Evolutionary conservation across 2,329 filamentous ascomycete species (phyloP).

Genomic region (Fusarium succisae): DNA sequence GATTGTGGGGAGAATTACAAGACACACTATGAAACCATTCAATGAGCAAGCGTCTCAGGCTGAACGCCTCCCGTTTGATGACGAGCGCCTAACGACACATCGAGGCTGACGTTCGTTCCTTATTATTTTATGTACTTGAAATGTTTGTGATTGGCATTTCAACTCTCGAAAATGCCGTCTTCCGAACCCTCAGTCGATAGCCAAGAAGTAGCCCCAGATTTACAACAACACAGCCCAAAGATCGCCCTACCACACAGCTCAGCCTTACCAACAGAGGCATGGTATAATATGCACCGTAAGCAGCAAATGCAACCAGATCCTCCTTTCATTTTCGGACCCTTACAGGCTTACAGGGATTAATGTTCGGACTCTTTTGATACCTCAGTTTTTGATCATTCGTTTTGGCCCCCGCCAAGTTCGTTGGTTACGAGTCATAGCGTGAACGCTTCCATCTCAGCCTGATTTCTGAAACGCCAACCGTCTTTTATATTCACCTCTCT

Average conservation of each 20-base stretch:
- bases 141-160: background rate
- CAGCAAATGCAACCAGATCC: constrained; percentile 3
- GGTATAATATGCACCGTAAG: constrained; percentile 36
- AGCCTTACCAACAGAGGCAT: constrained; percentile 36
- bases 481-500: background rate
- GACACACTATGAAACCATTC: constrained; percentile 9
- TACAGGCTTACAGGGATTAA: background rate
- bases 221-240: background rate
- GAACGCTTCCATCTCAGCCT: constrained; percentile 9
- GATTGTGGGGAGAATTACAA: constrained; percentile 8
- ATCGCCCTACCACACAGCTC: constrained; percentile 18
- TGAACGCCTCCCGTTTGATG: constrained; percentile 3
- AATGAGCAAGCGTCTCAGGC: background rate
- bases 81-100: background rate
- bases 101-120: background rate
- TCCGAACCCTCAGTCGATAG: background rate
- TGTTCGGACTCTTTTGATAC: background rate
- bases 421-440: background rate
- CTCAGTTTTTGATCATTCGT: constrained; percentile 7
- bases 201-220: constrained; percentile 18
- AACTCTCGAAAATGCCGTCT: background rate
- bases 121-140: background rate
- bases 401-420: background rate
- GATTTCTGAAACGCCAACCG: constrained; percentile 15
- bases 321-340: background rate